phyloP scores from a whole-genome alignment of 1,284 basidiomycete species.

The Trametes versicolor region DNA sequence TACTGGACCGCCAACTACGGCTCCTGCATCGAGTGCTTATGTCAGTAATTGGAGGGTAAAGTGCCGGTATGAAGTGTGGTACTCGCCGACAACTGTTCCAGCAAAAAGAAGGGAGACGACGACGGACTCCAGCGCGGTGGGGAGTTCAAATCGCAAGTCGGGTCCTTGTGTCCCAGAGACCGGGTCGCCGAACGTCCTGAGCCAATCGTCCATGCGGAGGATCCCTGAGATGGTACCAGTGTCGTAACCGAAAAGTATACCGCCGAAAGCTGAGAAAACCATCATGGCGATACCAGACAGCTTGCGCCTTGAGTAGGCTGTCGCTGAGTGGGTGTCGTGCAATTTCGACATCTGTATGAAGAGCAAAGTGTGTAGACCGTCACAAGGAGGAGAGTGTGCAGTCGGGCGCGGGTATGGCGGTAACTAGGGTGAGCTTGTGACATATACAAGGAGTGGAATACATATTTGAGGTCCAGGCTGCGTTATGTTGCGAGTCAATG shows the following conservation, averaged over 20 bases:
- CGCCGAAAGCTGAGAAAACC: conserved; percentile 85
- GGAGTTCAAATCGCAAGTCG: conserved; percentile 51
- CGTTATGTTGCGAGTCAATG: no score
- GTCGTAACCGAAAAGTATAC: conserved; percentile 85
- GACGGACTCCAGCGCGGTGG: conserved; percentile 60
- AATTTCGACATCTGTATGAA: no score
- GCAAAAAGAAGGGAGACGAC: conserved; percentile 58
- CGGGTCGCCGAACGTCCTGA: conserved; percentile 59
- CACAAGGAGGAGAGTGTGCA: no score
- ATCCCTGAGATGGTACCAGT: conserved; percentile 82
- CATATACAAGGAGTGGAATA: no score
- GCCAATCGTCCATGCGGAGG: conserved; percentile 62
- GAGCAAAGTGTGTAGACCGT: no score
- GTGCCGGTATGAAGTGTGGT: no score
- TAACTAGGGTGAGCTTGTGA: no score
- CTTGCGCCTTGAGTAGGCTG: conserved; percentile 49
- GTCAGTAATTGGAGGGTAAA: no score
- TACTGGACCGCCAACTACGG: conserved; percentile 45
- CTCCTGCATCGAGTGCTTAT: conserved; percentile 38
- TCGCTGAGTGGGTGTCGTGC: no score
- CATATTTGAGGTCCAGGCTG: no score
- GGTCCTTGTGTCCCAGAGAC: conserved; percentile 40
- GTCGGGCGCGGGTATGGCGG: no score
- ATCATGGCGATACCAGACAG: conserved; percentile 64
- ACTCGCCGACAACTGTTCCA: conserved; percentile 56